Evolutionary conservation across 495 filamentous ascomycete genomes (phyloP).

Genomic region (Aspergillus hancockii): DNA sequence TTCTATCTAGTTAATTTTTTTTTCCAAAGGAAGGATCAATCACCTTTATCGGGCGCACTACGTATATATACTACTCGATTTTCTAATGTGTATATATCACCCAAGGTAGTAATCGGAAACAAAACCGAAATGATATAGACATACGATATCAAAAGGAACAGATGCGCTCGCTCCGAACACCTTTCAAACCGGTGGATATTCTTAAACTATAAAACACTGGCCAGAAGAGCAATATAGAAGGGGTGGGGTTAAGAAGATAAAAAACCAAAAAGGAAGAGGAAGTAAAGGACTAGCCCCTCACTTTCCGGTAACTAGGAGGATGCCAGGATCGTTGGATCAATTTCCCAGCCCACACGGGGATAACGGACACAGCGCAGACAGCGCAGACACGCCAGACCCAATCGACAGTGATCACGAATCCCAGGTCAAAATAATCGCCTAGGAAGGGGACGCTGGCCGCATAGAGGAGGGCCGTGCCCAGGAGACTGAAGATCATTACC

Average conservation of each 20-base stretch:
- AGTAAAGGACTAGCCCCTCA: slow-evolving; percentile 57
- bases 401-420: slow-evolving; percentile 72
- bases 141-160: background rate
- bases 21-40: no score
- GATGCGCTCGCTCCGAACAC: background rate
- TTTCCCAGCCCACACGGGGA: slow-evolving; percentile 88
- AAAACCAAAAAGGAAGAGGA: slow-evolving; percentile 17
- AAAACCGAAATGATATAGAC: background rate
- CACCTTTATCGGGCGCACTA: background rate
- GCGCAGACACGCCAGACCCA: slow-evolving; percentile 88
- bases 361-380: slow-evolving; percentile 72
- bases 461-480: slow-evolving; percentile 80
- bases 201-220: background rate
- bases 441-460: slow-evolving; percentile 84
- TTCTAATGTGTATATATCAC: background rate
- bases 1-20: no score
- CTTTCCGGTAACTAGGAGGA: slow-evolving; percentile 95
- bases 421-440: slow-evolving; percentile 85
- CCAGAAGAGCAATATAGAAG: slow-evolving; percentile 1
- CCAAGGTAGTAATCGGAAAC: background rate
- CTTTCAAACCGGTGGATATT: background rate
- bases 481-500: slow-evolving; percentile 81
- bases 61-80: background rate
- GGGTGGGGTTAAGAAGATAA: slow-evolving; percentile 3
- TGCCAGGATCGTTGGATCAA: slow-evolving; percentile 78